Base-by-base conservation (phyloP, 2,329 filamentous ascomycete species). In the Cercospora beticola region DNA sequence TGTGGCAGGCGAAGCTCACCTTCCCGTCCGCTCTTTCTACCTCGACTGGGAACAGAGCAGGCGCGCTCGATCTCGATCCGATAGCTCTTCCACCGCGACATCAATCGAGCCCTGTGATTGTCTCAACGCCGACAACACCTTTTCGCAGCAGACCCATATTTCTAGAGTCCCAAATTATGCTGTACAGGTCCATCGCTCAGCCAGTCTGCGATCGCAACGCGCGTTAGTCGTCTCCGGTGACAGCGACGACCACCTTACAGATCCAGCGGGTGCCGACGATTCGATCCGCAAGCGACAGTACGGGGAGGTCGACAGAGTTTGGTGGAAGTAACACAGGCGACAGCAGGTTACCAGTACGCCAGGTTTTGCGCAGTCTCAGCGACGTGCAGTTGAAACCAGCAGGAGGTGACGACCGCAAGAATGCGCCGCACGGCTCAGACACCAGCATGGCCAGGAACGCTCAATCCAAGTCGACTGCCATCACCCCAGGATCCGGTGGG, bases 381-480 rank as follows among this genome's bases (percentile, higher is more conserved):
- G 36, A n/a, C 16, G 36, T 43, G 16, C 36, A n/a, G 16, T n/a
- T 43, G 36, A 43, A 8, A 6, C 16, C 2, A 43, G 36, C 16
- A 16, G 36, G 14, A n/a, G 5, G 16, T 30, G 12, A 56, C 10
- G 12, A 26, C 23, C 5, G 7, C 10, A 23, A 36, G 4, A 16
- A 62, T 62, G 60, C 60, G 40, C 8, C 60, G 21, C 23, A 21
- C 60, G 9, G 60, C 60, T 14, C 60, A 62, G 23, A 62, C 12
- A 10, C 60, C 60, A 62, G 60, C 36, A 23, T 62, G 60, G 60
- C 60, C 60, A 16, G 60, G 23, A 31, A 16, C 26, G 1, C 36
- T 49, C 60, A 62, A 16, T 49, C 60, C 60, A n/a, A 62, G 21
- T 18, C 60, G 43, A 14, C 23, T 62, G 23, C 60, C 60, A 28